Conservation (phyloP, 495 filamentous ascomycete genomes). For the Xylaria bambusicola region DNA sequence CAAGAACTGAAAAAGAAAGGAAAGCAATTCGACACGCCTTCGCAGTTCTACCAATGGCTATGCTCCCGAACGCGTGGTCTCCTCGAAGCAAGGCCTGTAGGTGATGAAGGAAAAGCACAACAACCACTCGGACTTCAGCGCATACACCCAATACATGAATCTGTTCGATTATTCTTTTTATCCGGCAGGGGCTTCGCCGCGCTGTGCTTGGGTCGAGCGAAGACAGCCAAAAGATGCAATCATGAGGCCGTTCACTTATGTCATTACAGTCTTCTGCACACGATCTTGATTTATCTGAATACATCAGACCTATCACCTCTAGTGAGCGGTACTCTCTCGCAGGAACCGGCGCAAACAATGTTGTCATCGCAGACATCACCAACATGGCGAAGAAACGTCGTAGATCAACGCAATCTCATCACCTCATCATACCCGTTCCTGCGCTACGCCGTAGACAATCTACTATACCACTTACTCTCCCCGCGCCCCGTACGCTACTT, state of each 20-base stretch:
- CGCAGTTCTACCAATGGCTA: constrained; percentile 40
- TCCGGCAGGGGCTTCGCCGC: constrained; percentile 38
- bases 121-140: constrained; percentile 37
- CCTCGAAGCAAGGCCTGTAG: constrained; percentile 33
- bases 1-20: constrained; percentile 37
- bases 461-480: constrained; percentile 38
- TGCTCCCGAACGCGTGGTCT: constrained; percentile 41
- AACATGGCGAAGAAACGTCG: constrained; percentile 17
- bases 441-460: constrained; percentile 38
- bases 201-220: constrained; percentile 18
- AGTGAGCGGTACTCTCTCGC: constrained; percentile 17
- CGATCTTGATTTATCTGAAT: constrained; percentile 39
- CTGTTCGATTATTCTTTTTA: constrained; percentile 41
- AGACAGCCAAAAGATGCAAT: constrained; percentile 16
- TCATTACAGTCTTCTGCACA: constrained; percentile 38
- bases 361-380: background rate
- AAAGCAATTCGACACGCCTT: constrained; percentile 37
- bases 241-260: constrained; percentile 31
- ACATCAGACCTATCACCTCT: constrained; percentile 39
- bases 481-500: constrained; percentile 37
- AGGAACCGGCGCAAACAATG: background rate
- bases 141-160: constrained; percentile 36
- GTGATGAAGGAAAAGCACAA: constrained; percentile 15
- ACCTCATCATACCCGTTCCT: constrained; percentile 40
- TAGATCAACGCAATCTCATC: constrained; percentile 32